Conservation (phyloP, 768 basidiomycete species). For the Tulasnella sp. region DNA sequence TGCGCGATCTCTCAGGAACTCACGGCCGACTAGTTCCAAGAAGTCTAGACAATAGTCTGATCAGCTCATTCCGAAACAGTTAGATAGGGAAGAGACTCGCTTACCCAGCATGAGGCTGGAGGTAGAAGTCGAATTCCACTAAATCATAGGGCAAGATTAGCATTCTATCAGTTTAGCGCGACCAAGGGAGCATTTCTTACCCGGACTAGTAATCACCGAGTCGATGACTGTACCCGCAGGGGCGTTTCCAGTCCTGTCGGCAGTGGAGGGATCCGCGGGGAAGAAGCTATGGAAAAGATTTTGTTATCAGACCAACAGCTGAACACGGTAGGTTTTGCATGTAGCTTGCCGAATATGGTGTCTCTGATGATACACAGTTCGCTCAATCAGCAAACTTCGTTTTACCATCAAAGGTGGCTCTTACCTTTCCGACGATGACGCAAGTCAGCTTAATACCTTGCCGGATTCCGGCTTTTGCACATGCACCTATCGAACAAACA, state of each 20-base stretch:
- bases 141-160: slow-evolving; percentile 30
- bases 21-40: slow-evolving; percentile 1
- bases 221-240: slow-evolving; percentile 72
- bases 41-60: background rate
- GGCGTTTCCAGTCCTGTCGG: slow-evolving; percentile 60
- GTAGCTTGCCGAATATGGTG: slow-evolving; percentile 41
- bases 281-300: slow-evolving; percentile 30
- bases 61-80: too few species aligned
- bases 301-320: background rate
- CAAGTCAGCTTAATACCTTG: slow-evolving; percentile 50
- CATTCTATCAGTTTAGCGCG: too few species aligned
- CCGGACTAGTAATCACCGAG: slow-evolving; percentile 18
- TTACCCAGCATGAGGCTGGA: slow-evolving; percentile 60
- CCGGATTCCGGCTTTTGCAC: slow-evolving; percentile 39
- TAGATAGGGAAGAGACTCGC: background rate
- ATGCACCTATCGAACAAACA: slow-evolving; percentile 40
- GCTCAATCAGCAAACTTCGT: background rate
- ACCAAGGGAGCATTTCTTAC: background rate
- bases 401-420: background rate
- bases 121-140: slow-evolving; percentile 64
- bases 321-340: background rate
- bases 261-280: slow-evolving; percentile 34
- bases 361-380: slow-evolving; percentile 21
- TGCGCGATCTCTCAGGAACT: background rate
- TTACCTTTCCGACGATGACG: slow-evolving; percentile 59